phyloP scores from a whole-genome alignment of 192 early-diverging fungal genomes.

The Gryganskiella cystojenkinii region DNA sequence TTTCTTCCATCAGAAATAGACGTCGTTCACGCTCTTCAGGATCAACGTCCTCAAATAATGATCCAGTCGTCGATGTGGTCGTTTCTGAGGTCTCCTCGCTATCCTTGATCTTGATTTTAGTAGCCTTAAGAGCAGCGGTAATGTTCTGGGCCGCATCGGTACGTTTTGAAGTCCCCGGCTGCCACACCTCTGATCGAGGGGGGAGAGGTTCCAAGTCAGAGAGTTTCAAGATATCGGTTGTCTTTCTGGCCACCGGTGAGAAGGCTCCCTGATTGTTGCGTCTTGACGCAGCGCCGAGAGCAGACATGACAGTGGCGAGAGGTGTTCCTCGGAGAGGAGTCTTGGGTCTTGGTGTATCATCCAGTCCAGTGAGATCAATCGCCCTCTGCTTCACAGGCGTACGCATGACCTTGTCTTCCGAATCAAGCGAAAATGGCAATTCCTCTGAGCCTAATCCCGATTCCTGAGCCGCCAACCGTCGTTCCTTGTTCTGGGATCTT shows the following conservation, averaged over 20 bases:
- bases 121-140: too few relatives aligned
- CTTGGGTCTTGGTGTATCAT: not conserved
- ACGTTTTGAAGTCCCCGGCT: too few relatives aligned
- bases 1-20: not conserved
- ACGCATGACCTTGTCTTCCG: not conserved
- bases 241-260: constrained; percentile 30
- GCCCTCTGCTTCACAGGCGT: constrained; percentile 23
- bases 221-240: constrained; percentile 4
- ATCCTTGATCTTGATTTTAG: too few relatives aligned
- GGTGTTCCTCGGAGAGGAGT: constrained; percentile 22
- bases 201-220: constrained; percentile 16
- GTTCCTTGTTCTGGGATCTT: constrained; percentile 35
- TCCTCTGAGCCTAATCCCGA: not conserved
- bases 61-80: not conserved
- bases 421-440: not conserved
- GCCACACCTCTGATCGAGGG: not conserved
- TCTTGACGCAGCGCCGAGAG: constrained; percentile 43
- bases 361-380: not conserved
- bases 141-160: too few relatives aligned
- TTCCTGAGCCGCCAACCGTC: constrained; percentile 4
- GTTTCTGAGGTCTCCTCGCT: too few relatives aligned
- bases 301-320: constrained; percentile 40
- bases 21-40: not conserved
- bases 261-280: constrained; percentile 15
- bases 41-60: too few relatives aligned